Percentiles rank a stretch among this genome's conserved stretches.
Conservation (phyloP, 108 stramenopile genomes). For the Skeletonema potamos region DNA sequence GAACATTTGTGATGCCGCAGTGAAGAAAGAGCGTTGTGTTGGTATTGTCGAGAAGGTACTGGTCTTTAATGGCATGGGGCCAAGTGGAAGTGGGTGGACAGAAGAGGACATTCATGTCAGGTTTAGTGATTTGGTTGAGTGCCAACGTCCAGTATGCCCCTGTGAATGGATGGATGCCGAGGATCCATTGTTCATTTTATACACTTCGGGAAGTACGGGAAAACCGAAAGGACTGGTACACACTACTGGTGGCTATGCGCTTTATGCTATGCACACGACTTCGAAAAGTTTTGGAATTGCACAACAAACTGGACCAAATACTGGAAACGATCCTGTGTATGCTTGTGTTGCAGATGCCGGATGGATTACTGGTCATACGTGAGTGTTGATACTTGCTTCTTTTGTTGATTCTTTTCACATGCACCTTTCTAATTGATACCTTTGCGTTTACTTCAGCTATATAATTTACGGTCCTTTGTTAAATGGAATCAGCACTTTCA, state of each 20-base stretch:
- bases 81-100: slow-evolving; percentile 39
- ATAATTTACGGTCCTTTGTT: slow-evolving; percentile 95
- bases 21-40: slow-evolving; percentile 44
- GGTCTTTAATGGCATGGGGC: slow-evolving; percentile 43
- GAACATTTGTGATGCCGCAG: slow-evolving; percentile 69
- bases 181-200: slow-evolving; percentile 96
- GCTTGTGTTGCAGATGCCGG: slow-evolving; percentile 96
- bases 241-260: slow-evolving; percentile 93
- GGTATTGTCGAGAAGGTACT: slow-evolving; percentile 60
- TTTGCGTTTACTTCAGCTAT: too few species aligned
- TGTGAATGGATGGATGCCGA: slow-evolving; percentile 87
- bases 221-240: slow-evolving; percentile 94
- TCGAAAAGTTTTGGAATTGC: slow-evolving; percentile 78
- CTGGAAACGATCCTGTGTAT: slow-evolving; percentile 56
- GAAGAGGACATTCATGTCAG: slow-evolving; percentile 51
- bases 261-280: slow-evolving; percentile 87
- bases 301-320: slow-evolving; percentile 37
- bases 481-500: slow-evolving; percentile 91
- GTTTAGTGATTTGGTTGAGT: slow-evolving; percentile 50
- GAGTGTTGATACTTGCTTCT: too few species aligned
- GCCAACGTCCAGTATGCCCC: slow-evolving; percentile 72
- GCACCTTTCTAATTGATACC: too few species aligned
- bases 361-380: slow-evolving; percentile 98
- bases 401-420: too few species aligned
- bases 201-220: slow-evolving; percentile 96